These are phyloP conservation scores for Fusarium setosum DNA, from an alignment of 2,329 filamentous ascomycete genomes.

Conservation along the genomic window DNA sequence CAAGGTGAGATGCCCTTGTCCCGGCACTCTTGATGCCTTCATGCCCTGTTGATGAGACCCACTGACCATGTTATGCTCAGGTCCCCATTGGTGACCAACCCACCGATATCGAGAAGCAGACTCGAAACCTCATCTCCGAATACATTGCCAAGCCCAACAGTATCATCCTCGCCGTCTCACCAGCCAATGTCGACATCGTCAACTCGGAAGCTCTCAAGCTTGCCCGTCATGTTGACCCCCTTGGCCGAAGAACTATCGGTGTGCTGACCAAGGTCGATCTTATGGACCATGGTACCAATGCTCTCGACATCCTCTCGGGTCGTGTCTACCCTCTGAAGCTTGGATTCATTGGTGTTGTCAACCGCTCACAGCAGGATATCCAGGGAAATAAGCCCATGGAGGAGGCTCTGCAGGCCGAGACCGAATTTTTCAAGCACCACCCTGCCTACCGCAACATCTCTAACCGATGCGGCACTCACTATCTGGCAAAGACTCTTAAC, in stretches of 20 bases:
- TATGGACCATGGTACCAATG: constrained; percentile 99
- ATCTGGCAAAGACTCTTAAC: constrained; percentile 93
- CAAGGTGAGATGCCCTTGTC: constrained; percentile 69
- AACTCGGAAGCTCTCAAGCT: constrained; percentile 98
- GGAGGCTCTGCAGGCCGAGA: constrained; percentile 88
- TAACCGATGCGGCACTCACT: constrained; percentile 91
- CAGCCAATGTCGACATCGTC: constrained; percentile 97
- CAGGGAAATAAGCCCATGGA: constrained; percentile 95
- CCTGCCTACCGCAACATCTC: constrained; percentile 98
- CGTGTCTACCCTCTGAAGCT: constrained; percentile 97
- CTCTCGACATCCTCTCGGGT: constrained; percentile 95
- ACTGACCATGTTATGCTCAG: constrained; percentile 53
- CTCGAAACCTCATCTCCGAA: constrained; percentile 93
- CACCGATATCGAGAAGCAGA: constrained; percentile 98
- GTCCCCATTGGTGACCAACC: constrained; percentile 98
- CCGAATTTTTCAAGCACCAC: constrained; percentile 97
- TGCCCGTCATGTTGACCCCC: constrained; percentile 94
- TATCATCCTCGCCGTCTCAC: constrained; percentile 95
- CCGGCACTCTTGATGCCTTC: constrained; percentile 20
- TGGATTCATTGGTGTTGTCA: constrained; percentile 97
- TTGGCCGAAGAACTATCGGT: constrained; percentile 94
- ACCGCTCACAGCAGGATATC: constrained; percentile 98
- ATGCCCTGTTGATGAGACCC: constrained; percentile 20
- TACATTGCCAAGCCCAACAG: constrained; percentile 99
- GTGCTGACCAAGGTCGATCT: constrained; percentile 97